These are phyloP conservation scores for Dalechampia spathulata DNA, from an alignment of 441 rosid genomes.

Conservation along the genomic window DNA sequence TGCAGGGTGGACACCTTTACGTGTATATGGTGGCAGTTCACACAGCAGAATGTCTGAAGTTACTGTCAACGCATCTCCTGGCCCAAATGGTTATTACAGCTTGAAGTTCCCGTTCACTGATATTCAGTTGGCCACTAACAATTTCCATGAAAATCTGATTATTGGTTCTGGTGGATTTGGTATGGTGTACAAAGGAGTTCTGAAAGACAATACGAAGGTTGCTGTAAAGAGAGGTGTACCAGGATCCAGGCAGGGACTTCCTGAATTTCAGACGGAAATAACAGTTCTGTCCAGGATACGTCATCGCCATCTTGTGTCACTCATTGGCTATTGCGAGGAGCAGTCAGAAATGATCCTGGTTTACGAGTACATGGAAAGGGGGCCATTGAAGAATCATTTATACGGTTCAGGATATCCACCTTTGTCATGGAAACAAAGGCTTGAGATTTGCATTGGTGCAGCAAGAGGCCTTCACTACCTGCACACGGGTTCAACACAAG, in stretches of 20 bases:
- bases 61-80: constrained; percentile 45
- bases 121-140: constrained; percentile 51
- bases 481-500: constrained; percentile 1
- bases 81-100: constrained; percentile 44
- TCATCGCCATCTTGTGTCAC: constrained; percentile 86
- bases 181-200: neutral
- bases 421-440: neutral
- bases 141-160: constrained; percentile 50
- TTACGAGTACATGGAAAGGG: constrained; percentile 85
- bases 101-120: constrained; percentile 61
- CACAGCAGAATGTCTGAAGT: constrained; percentile 56
- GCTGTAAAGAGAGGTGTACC: constrained; percentile 79
- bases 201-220: constrained; percentile 34
- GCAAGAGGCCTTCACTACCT: neutral
- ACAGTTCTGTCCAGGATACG: constrained; percentile 32
- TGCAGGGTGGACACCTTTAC: constrained; percentile 64
- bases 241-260: constrained; percentile 79
- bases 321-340: constrained; percentile 81
- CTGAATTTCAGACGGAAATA: constrained; percentile 68
- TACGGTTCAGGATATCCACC: constrained; percentile 14
- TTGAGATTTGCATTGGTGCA: neutral
- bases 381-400: constrained; percentile 64
- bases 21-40: constrained; percentile 56
- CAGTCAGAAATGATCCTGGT: constrained; percentile 84
- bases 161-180: constrained; percentile 79